These are phyloP conservation scores for Gracilaria domingensis DNA, from an alignment of 23 red algal genomes.

Conservation along the genomic window DNA sequence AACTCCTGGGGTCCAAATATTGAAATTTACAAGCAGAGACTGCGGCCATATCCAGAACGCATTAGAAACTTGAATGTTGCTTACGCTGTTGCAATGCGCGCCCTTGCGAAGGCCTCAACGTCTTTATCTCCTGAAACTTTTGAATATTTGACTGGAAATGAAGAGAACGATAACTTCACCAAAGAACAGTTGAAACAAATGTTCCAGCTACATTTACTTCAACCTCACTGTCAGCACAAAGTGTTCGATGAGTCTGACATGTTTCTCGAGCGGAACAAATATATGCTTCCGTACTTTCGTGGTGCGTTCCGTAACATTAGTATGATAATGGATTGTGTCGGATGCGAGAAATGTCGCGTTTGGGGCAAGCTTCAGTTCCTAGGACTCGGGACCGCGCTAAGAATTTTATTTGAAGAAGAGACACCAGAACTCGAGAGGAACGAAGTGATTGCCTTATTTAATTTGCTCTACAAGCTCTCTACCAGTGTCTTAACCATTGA, in stretches of 20 bases:
- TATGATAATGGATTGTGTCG: slow-evolving; percentile 99
- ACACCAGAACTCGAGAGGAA: slow-evolving; percentile 75
- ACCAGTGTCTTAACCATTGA: slow-evolving; percentile 61
- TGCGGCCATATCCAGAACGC: slow-evolving; percentile 84
- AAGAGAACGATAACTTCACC: slow-evolving; percentile 78
- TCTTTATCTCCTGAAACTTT: slow-evolving; percentile 56
- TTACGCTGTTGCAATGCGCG: slow-evolving; percentile 88
- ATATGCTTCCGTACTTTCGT: slow-evolving; percentile 81
- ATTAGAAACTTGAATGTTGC: slow-evolving; percentile 91
- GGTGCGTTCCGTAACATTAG: slow-evolving; percentile 93
- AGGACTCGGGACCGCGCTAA: slow-evolving; percentile 91
- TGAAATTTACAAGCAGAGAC: slow-evolving; percentile 82
- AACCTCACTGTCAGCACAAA: slow-evolving; percentile 70
- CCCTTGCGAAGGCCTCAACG: slow-evolving; percentile 75
- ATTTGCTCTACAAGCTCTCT: slow-evolving; percentile 84
- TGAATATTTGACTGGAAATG: slow-evolving; percentile 87
- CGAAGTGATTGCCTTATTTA: slow-evolving; percentile 94
- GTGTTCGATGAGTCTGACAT: slow-evolving; percentile 95
- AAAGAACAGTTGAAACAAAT: slow-evolving; percentile 46
- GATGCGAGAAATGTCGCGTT: slow-evolving; percentile 97
- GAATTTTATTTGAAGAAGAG: slow-evolving; percentile 83
- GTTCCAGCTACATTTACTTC: slow-evolving; percentile 69
- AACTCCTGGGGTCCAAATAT: slow-evolving; percentile 78
- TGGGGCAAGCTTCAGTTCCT: slow-evolving; percentile 99
- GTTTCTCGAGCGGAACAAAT: slow-evolving; percentile 72